phyloP scores from a whole-genome alignment of 106 monocot genomes.

The Phalaenopsis aphrodite region DNA sequence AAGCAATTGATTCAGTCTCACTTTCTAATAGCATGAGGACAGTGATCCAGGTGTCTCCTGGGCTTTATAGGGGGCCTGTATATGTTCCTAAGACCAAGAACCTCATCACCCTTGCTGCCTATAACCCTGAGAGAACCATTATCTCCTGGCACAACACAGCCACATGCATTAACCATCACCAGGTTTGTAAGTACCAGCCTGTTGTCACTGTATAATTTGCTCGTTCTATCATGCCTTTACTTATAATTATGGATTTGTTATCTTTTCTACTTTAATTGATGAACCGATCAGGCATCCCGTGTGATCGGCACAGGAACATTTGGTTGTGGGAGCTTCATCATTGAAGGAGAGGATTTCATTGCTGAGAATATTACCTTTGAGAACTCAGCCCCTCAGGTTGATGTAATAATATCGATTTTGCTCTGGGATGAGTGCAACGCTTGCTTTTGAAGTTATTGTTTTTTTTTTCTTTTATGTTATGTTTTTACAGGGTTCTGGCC shows the following conservation, averaged over 20 bases:
- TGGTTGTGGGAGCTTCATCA: conserved; percentile 73
- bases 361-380: conserved; percentile 94
- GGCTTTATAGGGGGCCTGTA: conserved; percentile 63
- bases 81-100: conserved; percentile 94
- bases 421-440: neutral
- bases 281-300: conserved; percentile 14
- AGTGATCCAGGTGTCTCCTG: conserved; percentile 60
- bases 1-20: conserved; percentile 84
- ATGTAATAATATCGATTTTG: neutral
- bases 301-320: conserved; percentile 91
- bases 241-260: neutral
- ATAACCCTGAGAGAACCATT: conserved; percentile 53
- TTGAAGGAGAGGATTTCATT: conserved; percentile 95
- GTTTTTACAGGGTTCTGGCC: conserved; percentile 66
- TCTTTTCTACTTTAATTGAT: neutral
- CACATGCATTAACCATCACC: conserved; percentile 67
- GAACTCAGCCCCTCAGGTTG: conserved; percentile 80
- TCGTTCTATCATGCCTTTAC: conserved; percentile 1
- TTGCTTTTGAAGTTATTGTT: neutral
- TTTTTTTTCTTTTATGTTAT: neutral
- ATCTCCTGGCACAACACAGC: conserved; percentile 94
- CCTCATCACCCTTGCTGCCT: conserved; percentile 70
- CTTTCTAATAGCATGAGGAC: conserved; percentile 60
- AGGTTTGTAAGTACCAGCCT: conserved; percentile 24
- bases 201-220: neutral